phyloP scores from a whole-genome alignment of 2,329 filamentous ascomycete genomes.

The Colletotrichum sp. region DNA sequence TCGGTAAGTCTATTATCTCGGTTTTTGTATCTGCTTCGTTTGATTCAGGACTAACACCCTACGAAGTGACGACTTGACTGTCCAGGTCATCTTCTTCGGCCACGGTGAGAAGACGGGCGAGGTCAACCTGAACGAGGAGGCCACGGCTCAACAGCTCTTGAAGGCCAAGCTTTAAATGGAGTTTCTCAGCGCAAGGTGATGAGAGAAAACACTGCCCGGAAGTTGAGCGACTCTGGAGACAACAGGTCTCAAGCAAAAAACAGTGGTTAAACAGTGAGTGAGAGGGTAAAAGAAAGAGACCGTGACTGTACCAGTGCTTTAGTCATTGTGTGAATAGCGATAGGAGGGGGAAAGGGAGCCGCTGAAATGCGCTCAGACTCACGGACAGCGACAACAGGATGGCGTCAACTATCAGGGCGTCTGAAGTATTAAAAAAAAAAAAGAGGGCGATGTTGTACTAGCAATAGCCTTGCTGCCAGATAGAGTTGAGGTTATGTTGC shows the following conservation, averaged over 20 bases:
- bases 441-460: background rate
- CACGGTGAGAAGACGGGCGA: slow-evolving; percentile 78
- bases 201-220: background rate
- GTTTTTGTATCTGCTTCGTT: background rate
- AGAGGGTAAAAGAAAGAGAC: background rate
- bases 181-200: background rate
- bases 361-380: background rate
- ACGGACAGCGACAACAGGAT: background rate
- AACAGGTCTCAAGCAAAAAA: background rate
- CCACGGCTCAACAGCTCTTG: slow-evolving; percentile 63
- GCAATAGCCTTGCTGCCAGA: background rate
- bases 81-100: slow-evolving; percentile 98
- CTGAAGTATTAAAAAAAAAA: background rate
- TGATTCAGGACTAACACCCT: background rate
- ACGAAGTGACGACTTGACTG: slow-evolving; percentile 86
- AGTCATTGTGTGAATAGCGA: background rate
- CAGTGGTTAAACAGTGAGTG: background rate
- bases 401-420: background rate
- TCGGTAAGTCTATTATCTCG: slow-evolving; percentile 58
- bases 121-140: slow-evolving; percentile 85
- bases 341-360: background rate
- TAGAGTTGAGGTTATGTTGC: background rate
- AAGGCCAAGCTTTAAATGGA: slow-evolving; percentile 41
- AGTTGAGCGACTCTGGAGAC: background rate
- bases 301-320: background rate